phyloP scores from a whole-genome alignment of 2,329 filamentous ascomycete species.

The Lasiodiplodia sp. region DNA sequence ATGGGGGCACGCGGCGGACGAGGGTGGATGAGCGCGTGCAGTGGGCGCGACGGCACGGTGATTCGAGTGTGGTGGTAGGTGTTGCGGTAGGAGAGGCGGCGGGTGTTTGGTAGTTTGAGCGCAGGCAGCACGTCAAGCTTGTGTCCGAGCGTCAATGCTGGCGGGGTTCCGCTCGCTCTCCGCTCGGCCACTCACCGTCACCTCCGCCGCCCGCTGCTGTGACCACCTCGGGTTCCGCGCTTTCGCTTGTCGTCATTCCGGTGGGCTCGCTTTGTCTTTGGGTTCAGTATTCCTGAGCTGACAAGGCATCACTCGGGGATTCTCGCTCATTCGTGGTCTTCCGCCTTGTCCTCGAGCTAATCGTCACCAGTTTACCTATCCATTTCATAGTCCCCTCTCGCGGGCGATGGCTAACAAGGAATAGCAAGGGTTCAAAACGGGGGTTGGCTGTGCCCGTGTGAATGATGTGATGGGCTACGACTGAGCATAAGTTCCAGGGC shows the following conservation, averaged over 20 bases:
- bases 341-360: neutral
- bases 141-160: slow-evolving; percentile 1
- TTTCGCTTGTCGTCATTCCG: too few relatives aligned
- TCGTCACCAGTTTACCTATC: neutral
- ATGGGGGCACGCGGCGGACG: neutral
- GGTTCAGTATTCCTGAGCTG: too few relatives aligned
- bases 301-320: too few relatives aligned
- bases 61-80: neutral
- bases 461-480: too few relatives aligned
- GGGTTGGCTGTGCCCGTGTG: too few relatives aligned
- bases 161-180: slow-evolving; percentile 10
- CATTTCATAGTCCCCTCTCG: too few relatives aligned
- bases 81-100: slow-evolving; percentile 1
- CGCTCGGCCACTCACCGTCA: neutral
- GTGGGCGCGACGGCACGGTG: neutral
- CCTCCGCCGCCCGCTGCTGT: neutral
- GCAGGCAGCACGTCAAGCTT: slow-evolving; percentile 12
- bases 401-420: too few relatives aligned
- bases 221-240: too few relatives aligned
- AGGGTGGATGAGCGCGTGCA: neutral
- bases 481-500: neutral
- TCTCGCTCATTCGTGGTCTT: neutral
- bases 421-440: too few relatives aligned
- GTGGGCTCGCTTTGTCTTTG: too few relatives aligned
- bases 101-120: slow-evolving; percentile 8